These are phyloP conservation scores for Rhodotorula sp. DNA, from an alignment of 1,284 basidiomycete genomes.

Conservation along the genomic window DNA sequence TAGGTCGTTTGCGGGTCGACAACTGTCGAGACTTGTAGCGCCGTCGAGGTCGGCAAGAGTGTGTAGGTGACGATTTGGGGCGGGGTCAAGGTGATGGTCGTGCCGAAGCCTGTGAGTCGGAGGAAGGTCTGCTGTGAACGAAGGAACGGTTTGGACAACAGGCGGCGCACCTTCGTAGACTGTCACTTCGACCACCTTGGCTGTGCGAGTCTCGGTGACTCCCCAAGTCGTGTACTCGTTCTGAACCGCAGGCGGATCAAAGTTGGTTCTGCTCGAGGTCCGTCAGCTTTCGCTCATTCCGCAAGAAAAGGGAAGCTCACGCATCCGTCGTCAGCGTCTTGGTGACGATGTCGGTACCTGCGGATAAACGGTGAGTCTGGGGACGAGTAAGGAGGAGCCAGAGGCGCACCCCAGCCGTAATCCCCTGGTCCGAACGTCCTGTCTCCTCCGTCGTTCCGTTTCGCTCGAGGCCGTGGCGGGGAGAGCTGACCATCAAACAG, in stretches of 20 bases:
- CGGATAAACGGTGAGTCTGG: fast-evolving
- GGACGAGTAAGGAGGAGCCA: background rate
- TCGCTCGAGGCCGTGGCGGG: background rate
- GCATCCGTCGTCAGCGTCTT: background rate
- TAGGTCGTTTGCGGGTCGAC: background rate
- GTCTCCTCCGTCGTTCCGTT: background rate
- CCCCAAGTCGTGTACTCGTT: constrained; percentile 1
- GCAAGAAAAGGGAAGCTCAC: background rate
- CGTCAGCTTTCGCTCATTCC: background rate
- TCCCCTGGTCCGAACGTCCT: constrained; percentile 7
- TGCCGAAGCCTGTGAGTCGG: background rate
- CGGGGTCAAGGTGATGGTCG: constrained; percentile 6
- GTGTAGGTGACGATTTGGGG: constrained; percentile 2
- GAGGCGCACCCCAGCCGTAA: constrained; percentile 12
- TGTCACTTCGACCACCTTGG: background rate
- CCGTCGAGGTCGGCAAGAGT: background rate
- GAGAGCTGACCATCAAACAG: too few relatives aligned
- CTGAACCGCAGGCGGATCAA: background rate
- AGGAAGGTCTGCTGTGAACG: background rate
- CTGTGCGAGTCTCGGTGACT: background rate
- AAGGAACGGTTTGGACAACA: too few relatives aligned
- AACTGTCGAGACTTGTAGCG: background rate
- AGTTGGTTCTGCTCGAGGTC: background rate
- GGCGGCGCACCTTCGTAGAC: background rate
- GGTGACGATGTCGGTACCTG: constrained; percentile 14